Conservation (phyloP, 1,284 basidiomycete species). For the Pseudozyma thailandica region DNA sequence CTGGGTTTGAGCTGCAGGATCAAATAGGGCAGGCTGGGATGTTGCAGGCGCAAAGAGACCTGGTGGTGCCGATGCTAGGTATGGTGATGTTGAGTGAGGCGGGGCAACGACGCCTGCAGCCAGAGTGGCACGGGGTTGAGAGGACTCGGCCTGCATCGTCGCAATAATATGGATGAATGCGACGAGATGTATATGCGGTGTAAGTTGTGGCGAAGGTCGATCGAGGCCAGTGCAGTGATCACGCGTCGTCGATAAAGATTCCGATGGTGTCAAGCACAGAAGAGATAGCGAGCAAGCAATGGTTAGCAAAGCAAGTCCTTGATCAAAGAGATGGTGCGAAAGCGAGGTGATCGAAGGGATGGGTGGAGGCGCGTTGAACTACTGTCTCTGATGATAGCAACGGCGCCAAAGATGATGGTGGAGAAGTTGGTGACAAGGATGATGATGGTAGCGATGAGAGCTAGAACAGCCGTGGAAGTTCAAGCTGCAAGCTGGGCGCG, state of each 20-base stretch:
- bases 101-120: slow-evolving; percentile 6
- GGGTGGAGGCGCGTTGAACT: neutral
- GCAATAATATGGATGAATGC: slow-evolving; percentile 3
- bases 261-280: neutral
- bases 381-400: neutral
- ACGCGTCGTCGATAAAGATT: slow-evolving; percentile 1
- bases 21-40: slow-evolving; percentile 15
- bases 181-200: neutral
- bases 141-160: slow-evolving; percentile 36
- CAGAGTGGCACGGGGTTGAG: slow-evolving; percentile 18
- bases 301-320: slow-evolving; percentile 22
- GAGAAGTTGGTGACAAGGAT: neutral
- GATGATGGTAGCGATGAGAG: slow-evolving; percentile 10
- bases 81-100: slow-evolving; percentile 26
- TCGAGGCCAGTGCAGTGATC: slow-evolving; percentile 18
- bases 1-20: slow-evolving; percentile 20
- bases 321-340: neutral
- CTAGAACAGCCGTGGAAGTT: slow-evolving; percentile 1
- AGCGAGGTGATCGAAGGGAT: neutral
- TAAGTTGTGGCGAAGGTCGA: neutral
- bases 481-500: slow-evolving; percentile 23
- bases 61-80: slow-evolving; percentile 27
- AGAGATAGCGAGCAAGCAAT: neutral
- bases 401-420: neutral
- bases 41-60: slow-evolving; percentile 31